Evolutionary conservation across 768 basidiomycete species (phyloP), one percentile per base, ranked within the genome.

Genomic region (Ramaria sp.): DNA sequence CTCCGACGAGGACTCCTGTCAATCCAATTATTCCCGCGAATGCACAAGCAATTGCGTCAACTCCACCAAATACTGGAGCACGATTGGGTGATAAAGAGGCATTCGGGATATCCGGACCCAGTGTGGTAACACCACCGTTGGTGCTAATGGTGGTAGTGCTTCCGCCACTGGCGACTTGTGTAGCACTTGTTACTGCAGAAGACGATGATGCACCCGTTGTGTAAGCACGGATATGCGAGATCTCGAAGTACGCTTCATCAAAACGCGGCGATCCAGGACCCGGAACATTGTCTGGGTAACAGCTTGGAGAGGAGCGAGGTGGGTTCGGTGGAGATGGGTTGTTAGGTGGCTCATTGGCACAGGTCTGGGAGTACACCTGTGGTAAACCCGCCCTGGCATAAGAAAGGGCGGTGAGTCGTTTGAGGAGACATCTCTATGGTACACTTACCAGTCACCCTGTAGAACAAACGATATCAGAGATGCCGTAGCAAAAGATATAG

Each of bases 241-340:
- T 71, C 65, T 86, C 83, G 60, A 85, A 88, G 66, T 78, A 83
- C 1, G 81, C 79, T 13, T 72, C 59, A 65, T 77, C 77, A 64
- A 73, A 82, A 50, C 72, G 73, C n/a, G 74, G 75, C 52, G 73
- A 71, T 13, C 78, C 78, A 7, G 74, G 65, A 12, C 79, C 77
- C 5, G 76, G 71, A 22, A 83, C 80, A 60, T 75, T 75, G 62
- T 77, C 74, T 20, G 73, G 68, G 63, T 82, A 79, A 69, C 77
- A 61, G 27, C 53, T 25, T 16, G 24, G 34, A 27, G 44, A 16
- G 50, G 48, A 28, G 13, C 49, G 39, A 22, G 38, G 44, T 38
- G 36, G 39, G 18, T 45, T 45, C 13, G 52, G 52, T 10, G 42
- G 52, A 27, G 41, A 54, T n/a, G 39, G 56, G 52, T 50, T 47